Conservation (phyloP, 495 filamentous ascomycete genomes). For the Penicillium cataractarum region DNA sequence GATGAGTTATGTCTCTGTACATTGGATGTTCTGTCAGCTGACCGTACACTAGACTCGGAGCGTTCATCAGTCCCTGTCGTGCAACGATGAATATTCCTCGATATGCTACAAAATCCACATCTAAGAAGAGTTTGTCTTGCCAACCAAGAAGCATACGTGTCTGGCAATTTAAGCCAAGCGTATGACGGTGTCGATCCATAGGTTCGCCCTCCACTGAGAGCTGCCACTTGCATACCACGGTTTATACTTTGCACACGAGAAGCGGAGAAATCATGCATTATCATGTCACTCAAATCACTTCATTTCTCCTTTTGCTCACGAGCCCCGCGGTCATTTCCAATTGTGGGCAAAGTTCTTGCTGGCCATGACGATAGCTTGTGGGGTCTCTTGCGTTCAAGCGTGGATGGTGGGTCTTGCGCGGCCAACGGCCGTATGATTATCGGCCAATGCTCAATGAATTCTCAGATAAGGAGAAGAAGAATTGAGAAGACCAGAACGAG, state of each 20-base stretch:
- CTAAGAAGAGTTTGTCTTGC: too few relatives aligned
- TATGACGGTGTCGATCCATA: too few relatives aligned
- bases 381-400: background rate
- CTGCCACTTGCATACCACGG: background rate
- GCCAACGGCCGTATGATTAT: conserved; percentile 16
- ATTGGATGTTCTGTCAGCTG: conserved; percentile 1
- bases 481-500: background rate
- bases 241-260: background rate
- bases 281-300: background rate
- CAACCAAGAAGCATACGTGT: too few relatives aligned
- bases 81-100: background rate
- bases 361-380: background rate
- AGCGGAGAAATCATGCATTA: background rate
- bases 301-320: background rate
- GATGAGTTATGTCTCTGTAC: too few relatives aligned
- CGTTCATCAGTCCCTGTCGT: background rate
- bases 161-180: too few relatives aligned
- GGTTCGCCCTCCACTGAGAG: background rate
- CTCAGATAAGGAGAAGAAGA: background rate
- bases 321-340: background rate
- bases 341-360: background rate
- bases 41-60: background rate
- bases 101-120: too few relatives aligned
- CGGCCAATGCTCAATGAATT: background rate
- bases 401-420: background rate